Evolutionary conservation across 2,329 filamentous ascomycete species (phyloP), one percentile per base, ranked within the genome.

Genomic region (Cytospora paraplurivora): DNA sequence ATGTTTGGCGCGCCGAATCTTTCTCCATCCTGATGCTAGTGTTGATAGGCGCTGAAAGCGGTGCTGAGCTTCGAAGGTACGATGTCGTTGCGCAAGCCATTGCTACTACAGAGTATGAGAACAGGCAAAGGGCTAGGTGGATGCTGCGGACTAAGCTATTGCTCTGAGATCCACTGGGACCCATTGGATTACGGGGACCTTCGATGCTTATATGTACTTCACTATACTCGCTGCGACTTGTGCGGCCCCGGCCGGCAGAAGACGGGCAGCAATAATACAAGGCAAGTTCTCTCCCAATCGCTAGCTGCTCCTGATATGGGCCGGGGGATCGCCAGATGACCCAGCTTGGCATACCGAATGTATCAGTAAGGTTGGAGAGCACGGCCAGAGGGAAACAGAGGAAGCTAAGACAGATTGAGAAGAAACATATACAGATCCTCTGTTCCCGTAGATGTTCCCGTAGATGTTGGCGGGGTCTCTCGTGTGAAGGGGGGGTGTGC

Each of bases 1-100:
- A 79, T 59, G 76, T 74, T 70, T 78, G 78, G 66, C 75, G 76
- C 65, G 75, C 72, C 76, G 79, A 78, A 64, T 67, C 56, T 53
- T 60, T 64, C 55, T 68, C 66, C 63, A 66, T 72, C 68, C 64
- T 65, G 67, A 65, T 63, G 56, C 60, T 68, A 63, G 62, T 72
- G 68, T 67, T 65, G 64, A 64, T 62, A 57, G 63, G 53, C 52
- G 63, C 56, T 56, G 64, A 56, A 47, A 61, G 21, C 55, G 60
- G 62, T 66, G 60, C 62, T 62, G 57, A 62, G 33, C 57, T 59
- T 56, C 53, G 67, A 58, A 69, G 64, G 56, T 68, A 67, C 54
- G 70, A 68, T 35, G 66, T 64, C 58, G 66, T 67, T 41, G 62
- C 60, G 59, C 65, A 62, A 52, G 59, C 59, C 65, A 67, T 67